phyloP scores from a whole-genome alignment of 805 yeast genomes.

The Komagataella ulmi region DNA sequence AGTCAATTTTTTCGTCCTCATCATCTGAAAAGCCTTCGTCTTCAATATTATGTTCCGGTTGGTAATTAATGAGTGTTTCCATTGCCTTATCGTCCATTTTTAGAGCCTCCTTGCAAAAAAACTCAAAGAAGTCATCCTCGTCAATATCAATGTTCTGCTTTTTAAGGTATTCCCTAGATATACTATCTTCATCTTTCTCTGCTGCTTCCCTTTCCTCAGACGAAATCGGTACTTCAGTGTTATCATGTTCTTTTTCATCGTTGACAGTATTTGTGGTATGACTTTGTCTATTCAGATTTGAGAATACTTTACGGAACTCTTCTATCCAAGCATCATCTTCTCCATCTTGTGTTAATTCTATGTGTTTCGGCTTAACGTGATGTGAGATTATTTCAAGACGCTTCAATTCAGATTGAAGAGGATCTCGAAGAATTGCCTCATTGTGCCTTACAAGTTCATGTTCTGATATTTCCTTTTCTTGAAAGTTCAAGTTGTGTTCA shows the following conservation, averaged over 20 bases:
- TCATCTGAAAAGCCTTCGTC: background rate
- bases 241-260: background rate
- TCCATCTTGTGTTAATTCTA: background rate
- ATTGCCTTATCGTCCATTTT: constrained; percentile 32
- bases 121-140: constrained; percentile 63
- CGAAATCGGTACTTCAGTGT: background rate
- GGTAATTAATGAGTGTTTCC: constrained; percentile 17
- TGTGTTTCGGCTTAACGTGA: background rate
- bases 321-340: background rate
- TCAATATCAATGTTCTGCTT: constrained; percentile 30
- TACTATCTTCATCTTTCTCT: background rate
- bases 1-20: background rate
- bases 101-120: constrained; percentile 40
- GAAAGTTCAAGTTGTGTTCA: background rate
- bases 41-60: background rate
- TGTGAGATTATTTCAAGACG: background rate
- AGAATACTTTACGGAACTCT: background rate
- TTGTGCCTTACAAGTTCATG: background rate
- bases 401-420: background rate
- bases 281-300: background rate
- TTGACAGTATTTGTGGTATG: background rate
- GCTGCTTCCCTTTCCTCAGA: background rate
- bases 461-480: background rate
- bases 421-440: background rate
- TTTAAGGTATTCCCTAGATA: constrained; percentile 11